Conservation (phyloP, 768 basidiomycete species). For the Mrakia gelida region DNA sequence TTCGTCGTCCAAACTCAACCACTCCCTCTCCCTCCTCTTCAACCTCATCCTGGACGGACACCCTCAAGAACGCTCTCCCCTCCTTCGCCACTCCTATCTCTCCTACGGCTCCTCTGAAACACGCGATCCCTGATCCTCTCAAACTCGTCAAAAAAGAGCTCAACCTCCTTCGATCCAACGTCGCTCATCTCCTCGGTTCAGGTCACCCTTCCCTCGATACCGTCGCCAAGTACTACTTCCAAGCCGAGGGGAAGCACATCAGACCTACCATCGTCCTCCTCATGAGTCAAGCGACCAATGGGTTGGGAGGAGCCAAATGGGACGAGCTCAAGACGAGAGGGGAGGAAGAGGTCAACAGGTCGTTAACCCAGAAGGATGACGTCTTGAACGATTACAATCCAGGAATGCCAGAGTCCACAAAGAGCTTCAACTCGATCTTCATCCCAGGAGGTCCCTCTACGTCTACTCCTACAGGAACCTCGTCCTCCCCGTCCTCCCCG, state of each 20-base stretch:
- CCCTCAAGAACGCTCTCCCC: constrained; percentile 12
- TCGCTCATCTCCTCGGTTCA: constrained; percentile 75
- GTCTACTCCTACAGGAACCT: no score
- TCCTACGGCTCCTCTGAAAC: constrained; percentile 46
- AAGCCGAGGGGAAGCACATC: constrained; percentile 73
- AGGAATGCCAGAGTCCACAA: constrained; percentile 68
- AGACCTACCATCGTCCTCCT: constrained; percentile 84
- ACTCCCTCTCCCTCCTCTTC: neutral
- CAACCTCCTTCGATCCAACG: constrained; percentile 60
- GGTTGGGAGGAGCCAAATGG: constrained; percentile 59
- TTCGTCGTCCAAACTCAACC: neutral
- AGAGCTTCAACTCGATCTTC: constrained; percentile 58
- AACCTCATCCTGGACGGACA: constrained; percentile 3
- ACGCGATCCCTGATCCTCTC: constrained; percentile 50
- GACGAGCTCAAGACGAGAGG: constrained; percentile 48
- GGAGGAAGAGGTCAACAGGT: constrained; percentile 64
- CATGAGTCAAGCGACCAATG: constrained; percentile 88
- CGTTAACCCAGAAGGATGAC: constrained; percentile 66
- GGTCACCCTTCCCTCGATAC: constrained; percentile 82
- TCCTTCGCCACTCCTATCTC: neutral
- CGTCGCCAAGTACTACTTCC: constrained; percentile 88
- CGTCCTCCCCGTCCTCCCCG: no score
- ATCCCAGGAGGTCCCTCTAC: neutral
- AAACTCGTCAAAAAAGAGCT: constrained; percentile 69
- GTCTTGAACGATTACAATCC: constrained; percentile 91